Evolutionary conservation across 2,329 filamentous ascomycete genomes (phyloP), one percentile per base, ranked within the genome.

Genomic region (Penicillium glabrum): DNA sequence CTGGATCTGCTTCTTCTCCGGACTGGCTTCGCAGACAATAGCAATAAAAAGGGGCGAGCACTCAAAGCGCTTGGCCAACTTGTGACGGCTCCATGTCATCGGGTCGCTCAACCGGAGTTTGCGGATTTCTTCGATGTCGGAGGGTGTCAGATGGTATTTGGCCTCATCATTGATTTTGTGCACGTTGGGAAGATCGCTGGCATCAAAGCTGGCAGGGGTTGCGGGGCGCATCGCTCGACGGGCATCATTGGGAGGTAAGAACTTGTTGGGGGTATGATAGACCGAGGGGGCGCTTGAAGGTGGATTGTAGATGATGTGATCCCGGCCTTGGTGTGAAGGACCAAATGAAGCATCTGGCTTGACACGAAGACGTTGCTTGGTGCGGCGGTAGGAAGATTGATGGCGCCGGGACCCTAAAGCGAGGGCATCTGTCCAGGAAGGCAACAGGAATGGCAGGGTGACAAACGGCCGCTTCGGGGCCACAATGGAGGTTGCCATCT

Each of bases 281-380:
- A 85, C 81, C 59, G 80, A 85, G 8, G 86, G 86, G 7, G 83
- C 81, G 27, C 84, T 83, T 7, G 85, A 84, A 1, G 86, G 86
- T 35, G 86, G 86, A 64, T 89, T 89, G 79, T 85, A 85, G 69
- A 89, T 80, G 68, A 87, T 85, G 66, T 83, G 80, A 56, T 84
- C 80, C 58, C 75, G 74, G 21, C 66, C 60, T 58, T 75, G 70
- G 50, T 70, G 67, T 6, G 77, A 71, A 10, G 65, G 61, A 16
- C 72, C 73, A 63, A 82, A 82, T n/a, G 79, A 80, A 13, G 76
- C 73, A 69, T 82, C 80, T n/a, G 81, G 80, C 63, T 79, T 81
- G 51, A 82, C 72, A 44, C 80, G 79, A 51, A 83, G 75, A 26
- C 75, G 74, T 64, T 81, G 77, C 65, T 81, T 81, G 56, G 77